phyloP scores from a whole-genome alignment of 106 monocot genomes.

The Allium fistulosum region DNA sequence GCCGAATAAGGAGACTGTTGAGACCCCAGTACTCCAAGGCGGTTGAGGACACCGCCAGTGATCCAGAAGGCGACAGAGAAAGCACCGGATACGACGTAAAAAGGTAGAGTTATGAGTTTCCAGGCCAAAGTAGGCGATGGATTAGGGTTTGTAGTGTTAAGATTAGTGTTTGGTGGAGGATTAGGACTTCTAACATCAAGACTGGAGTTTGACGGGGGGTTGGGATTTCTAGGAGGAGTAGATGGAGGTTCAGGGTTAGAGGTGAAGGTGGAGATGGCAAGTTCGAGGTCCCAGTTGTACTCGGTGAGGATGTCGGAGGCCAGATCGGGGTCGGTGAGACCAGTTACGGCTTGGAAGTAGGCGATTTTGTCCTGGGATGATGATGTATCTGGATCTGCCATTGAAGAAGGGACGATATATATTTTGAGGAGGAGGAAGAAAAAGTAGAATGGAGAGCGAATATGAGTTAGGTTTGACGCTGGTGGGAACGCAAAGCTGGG shows the following conservation, averaged over 20 bases:
- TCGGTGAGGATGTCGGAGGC: constrained; percentile 84
- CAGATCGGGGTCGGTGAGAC: constrained; percentile 72
- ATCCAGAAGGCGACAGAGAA: constrained; percentile 64
- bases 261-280: constrained; percentile 86
- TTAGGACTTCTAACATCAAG: neutral
- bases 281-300: constrained; percentile 88
- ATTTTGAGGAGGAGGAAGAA: no score
- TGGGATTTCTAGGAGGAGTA: neutral
- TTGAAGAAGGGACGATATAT: neutral
- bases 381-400: constrained; percentile 8
- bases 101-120: constrained; percentile 81
- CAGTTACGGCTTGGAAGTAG: constrained; percentile 89
- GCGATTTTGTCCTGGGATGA: constrained; percentile 55
- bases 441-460: no score
- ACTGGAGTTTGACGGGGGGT: neutral
- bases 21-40: constrained; percentile 32
- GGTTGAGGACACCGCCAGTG: constrained; percentile 63
- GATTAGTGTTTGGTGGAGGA: neutral
- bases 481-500: no score
- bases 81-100: constrained; percentile 73
- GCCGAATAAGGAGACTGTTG: constrained; percentile 18
- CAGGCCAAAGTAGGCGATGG: constrained; percentile 55
- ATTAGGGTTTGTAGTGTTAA: neutral
- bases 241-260: constrained; percentile 9
- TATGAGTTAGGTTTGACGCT: no score